Percentiles rank a stretch among this genome's conserved stretches.
Evolutionary conservation across 495 filamentous ascomycete species (phyloP).

Genomic region (Hypomontagnella monticulosa): DNA sequence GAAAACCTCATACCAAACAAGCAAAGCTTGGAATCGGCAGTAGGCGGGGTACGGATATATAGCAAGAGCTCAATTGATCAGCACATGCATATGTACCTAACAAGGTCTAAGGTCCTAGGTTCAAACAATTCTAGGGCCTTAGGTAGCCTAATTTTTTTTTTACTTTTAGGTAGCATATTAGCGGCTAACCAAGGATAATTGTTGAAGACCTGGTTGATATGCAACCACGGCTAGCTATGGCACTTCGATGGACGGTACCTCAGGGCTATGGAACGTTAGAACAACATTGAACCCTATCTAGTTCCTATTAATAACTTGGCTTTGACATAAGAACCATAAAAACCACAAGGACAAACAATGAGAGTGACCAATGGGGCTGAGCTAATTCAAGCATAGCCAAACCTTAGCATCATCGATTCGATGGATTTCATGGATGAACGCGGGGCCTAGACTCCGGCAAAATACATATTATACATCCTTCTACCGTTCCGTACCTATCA

Average conservation of each 20-base stretch:
- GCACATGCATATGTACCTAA: background rate
- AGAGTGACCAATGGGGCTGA: slow-evolving; percentile 2
- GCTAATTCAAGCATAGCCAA: background rate
- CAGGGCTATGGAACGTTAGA: background rate
- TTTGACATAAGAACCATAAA: slow-evolving; percentile 22
- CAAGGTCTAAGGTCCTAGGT: too few species aligned
- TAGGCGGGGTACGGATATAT: slow-evolving; percentile 29
- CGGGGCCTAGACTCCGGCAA: slow-evolving; percentile 27
- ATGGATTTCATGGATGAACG: slow-evolving; percentile 23
- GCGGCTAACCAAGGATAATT: slow-evolving; percentile 32
- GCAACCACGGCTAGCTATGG: slow-evolving; percentile 32
- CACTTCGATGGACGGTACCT: slow-evolving; percentile 2
- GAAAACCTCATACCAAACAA: slow-evolving; percentile 19
- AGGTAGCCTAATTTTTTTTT: background rate
- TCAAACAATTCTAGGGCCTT: too few species aligned
- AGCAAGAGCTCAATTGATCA: background rate
- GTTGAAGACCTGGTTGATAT: slow-evolving; percentile 6
- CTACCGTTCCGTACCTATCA: too few species aligned
- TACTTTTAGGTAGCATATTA: background rate
- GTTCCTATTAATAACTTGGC: slow-evolving; percentile 32
- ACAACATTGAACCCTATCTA: background rate
- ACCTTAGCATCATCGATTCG: slow-evolving; percentile 24
- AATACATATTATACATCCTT: slow-evolving; percentile 9
- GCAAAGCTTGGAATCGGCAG: slow-evolving; percentile 10
- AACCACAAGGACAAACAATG: background rate